phyloP scores from a whole-genome alignment of 169 alveolate species.

The Blepharisma undulans region DNA sequence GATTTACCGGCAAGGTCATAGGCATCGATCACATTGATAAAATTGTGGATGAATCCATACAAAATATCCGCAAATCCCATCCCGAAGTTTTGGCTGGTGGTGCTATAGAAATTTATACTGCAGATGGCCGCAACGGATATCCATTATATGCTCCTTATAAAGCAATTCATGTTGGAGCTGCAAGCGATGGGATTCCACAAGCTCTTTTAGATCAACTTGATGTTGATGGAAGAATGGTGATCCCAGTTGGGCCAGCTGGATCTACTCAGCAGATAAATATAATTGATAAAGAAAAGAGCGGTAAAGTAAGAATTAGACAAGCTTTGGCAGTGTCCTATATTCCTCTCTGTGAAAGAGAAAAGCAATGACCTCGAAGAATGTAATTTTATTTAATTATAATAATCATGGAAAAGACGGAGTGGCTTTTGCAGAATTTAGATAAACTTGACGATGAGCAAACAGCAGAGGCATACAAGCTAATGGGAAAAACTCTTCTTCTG shows the following conservation, averaged over 20 bases:
- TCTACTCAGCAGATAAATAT: slow-evolving; percentile 48
- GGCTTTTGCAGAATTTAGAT: not conserved
- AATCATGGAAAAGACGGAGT: not conserved
- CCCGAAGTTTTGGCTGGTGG: slow-evolving; percentile 31
- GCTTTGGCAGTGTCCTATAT: slow-evolving; percentile 65
- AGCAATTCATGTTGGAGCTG: slow-evolving; percentile 91
- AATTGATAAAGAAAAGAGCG: slow-evolving; percentile 61
- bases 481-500: not conserved
- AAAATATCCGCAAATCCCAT: slow-evolving; percentile 24
- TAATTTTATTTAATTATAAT: no score
- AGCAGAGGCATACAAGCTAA: not conserved
- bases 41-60: slow-evolving; percentile 28
- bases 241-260: slow-evolving; percentile 80
- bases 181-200: slow-evolving; percentile 76
- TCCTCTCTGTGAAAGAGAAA: slow-evolving; percentile 43
- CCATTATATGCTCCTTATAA: slow-evolving; percentile 80
- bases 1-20: slow-evolving; percentile 32
- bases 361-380: slow-evolving; percentile 1
- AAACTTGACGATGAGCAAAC: not conserved
- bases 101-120: slow-evolving; percentile 46
- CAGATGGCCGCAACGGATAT: slow-evolving; percentile 88
- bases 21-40: slow-evolving; percentile 64
- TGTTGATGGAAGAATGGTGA: slow-evolving; percentile 84
- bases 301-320: slow-evolving; percentile 43
- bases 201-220: slow-evolving; percentile 77